Percentiles rank a stretch among this genome's conserved stretches.
These are phyloP conservation scores for Xylaria venustula DNA, from an alignment of 495 filamentous ascomycete genomes.

Conservation along the genomic window DNA sequence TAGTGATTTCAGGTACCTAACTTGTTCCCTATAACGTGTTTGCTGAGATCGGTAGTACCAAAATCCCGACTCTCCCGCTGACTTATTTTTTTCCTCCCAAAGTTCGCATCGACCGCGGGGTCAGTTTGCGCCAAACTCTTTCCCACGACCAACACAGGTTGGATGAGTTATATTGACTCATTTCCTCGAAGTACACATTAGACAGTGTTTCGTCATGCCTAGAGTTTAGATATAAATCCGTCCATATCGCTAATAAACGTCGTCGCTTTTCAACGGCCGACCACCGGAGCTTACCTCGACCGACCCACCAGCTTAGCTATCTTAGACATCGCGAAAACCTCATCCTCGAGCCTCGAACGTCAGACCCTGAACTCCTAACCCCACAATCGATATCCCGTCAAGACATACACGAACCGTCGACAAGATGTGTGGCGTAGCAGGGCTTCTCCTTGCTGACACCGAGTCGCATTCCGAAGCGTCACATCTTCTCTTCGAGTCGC, in stretches of 20 bases:
- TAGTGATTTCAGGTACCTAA: too few species aligned
- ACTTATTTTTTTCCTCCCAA: neutral
- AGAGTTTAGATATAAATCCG: neutral
- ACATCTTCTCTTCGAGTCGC: constrained; percentile 81
- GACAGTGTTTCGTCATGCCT: neutral
- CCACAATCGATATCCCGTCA: neutral
- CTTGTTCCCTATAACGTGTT: neutral
- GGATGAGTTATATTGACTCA: neutral
- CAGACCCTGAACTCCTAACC: too few species aligned
- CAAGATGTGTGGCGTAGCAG: constrained; percentile 86
- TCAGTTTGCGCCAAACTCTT: constrained; percentile 5
- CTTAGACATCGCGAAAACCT: neutral
- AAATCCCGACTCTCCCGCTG: neutral
- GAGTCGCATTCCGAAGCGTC: constrained; percentile 34
- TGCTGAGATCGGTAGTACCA: neutral
- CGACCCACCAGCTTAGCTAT: neutral
- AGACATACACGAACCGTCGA: neutral
- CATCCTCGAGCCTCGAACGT: neutral
- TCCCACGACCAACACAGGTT: neutral
- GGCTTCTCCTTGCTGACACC: constrained; percentile 69
- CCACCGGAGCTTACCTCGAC: neutral
- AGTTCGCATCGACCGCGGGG: constrained; percentile 1
- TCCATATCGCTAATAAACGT: neutral
- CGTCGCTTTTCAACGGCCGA: neutral
- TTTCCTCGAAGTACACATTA: neutral